Evolutionary conservation across 257 asterid species (phyloP), one percentile per base, ranked within the genome.

Genomic region (Vinca minor): DNA sequence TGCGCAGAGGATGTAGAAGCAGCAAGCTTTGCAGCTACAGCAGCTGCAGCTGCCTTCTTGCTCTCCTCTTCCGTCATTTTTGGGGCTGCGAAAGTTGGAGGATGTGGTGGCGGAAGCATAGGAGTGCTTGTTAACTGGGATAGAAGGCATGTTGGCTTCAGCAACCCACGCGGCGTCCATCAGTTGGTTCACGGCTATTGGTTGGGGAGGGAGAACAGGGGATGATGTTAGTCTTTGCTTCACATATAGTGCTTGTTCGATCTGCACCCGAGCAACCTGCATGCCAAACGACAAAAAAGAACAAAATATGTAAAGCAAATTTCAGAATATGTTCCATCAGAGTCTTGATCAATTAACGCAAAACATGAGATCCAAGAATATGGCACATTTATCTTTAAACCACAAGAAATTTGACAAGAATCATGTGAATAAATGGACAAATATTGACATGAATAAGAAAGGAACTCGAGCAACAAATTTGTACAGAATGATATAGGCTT

Each of bases 1-100:
- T 93, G 96, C 0, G 97, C 97, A 1, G 98, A 89, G 64, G 98
- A 87, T 29, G 95, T 72, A 18, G 96, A 89, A 20, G 95, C 91
- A 36, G 96, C 72, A 5, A 93, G 86, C 79, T 93, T 87, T 67
- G 97, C 98, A 59, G 94, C 98, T 14, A 93, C 89, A 11, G 95
- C 95, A 21, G 98, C 96, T 3, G 95, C 98, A 0, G 89, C 69
- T 10, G 97, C 88, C 77, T 79, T 89, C 79, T 78, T 93, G 81
- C 75, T 82, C 57, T 87, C 96, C 81, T 86, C 98, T 47, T 79
- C 86, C 23, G 64, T 78, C 55, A 65, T 49, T 56, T 64, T 80
- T 59, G 91, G 63, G 71, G 78, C 68, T 5, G 64, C 47, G 56
- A 82, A 78, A 49, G 83, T 60, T 38, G 62, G 10, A 1, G 86